A percentile compares a stretch with the other conserved stretches of the same genome.
These are phyloP conservation scores for Catharanthus roseus DNA, from an alignment of 257 asterid species.

Conservation along the genomic window DNA sequence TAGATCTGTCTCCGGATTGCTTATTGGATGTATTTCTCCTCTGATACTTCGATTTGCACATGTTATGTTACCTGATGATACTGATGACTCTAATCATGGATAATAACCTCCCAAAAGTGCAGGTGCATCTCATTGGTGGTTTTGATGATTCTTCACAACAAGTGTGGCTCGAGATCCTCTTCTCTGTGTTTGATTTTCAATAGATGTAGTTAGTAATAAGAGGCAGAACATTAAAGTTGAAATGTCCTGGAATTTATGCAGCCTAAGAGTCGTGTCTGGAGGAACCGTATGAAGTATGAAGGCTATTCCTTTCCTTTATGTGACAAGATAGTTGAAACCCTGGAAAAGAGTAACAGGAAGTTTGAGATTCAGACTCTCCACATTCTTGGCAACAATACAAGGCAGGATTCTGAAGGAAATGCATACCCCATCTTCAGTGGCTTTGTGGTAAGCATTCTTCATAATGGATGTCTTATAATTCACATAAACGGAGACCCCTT, in stretches of 20 bases:
- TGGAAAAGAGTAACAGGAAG: constrained; percentile 47
- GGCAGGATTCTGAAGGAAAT: constrained; percentile 60
- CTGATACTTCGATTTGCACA: constrained; percentile 10
- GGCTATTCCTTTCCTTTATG: constrained; percentile 83
- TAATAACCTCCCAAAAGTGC: constrained; percentile 29
- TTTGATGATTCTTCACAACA: constrained; percentile 62
- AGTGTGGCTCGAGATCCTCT: constrained; percentile 41
- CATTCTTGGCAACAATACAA: constrained; percentile 74
- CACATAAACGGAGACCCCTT: neutral
- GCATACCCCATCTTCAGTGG: constrained; percentile 77
- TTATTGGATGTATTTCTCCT: constrained; percentile 53
- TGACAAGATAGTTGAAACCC: constrained; percentile 59
- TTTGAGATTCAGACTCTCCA: constrained; percentile 74
- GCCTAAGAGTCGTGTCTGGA: constrained; percentile 29
- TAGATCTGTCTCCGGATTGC: constrained; percentile 44
- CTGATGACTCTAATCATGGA: constrained; percentile 11
- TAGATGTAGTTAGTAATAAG: constrained; percentile 18
- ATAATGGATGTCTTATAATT: neutral
- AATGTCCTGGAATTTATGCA: constrained; percentile 37
- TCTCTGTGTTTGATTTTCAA: constrained; percentile 22
- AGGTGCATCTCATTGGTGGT: constrained; percentile 91
- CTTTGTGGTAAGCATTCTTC: constrained; percentile 51
- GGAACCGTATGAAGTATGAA: constrained; percentile 21
- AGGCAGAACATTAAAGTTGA: constrained; percentile 14
- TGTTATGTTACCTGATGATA: constrained; percentile 14